Percentiles rank a stretch among this genome's conserved stretches.
Evolutionary conservation across 148 eudicot genomes (phyloP).

Genomic region (Chenopodium formosanum): DNA sequence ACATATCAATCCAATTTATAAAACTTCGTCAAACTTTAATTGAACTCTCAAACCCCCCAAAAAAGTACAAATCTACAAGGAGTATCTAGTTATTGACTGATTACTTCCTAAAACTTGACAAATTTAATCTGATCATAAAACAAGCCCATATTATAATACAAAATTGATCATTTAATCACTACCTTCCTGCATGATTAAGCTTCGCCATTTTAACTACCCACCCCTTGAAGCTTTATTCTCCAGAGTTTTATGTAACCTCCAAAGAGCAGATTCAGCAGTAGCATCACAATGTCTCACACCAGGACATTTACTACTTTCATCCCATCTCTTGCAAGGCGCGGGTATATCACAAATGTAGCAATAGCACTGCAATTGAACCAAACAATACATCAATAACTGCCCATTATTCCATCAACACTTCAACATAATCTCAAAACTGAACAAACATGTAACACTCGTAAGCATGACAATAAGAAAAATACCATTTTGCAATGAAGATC

Average conservation of each 20-base stretch:
- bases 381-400: background rate
- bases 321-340: slow-evolving; percentile 43
- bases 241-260: background rate
- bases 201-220: background rate
- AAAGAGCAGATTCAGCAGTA: background rate
- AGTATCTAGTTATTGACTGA: background rate
- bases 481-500: slow-evolving; percentile 29
- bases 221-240: background rate
- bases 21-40: background rate
- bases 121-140: too few species aligned
- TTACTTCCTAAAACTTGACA: background rate
- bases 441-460: background rate
- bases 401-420: too few species aligned
- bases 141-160: too few species aligned
- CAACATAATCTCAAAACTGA: background rate
- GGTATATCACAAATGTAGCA: slow-evolving; percentile 48
- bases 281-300: slow-evolving; percentile 16
- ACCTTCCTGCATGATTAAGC: background rate
- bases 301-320: background rate
- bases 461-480: background rate
- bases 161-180: background rate
- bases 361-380: slow-evolving; percentile 32
- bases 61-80: background rate
- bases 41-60: background rate
- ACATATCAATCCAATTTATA: background rate